These are phyloP conservation scores for Turnera subulata DNA, from an alignment of 345 rosid genomes.

Conservation along the genomic window DNA sequence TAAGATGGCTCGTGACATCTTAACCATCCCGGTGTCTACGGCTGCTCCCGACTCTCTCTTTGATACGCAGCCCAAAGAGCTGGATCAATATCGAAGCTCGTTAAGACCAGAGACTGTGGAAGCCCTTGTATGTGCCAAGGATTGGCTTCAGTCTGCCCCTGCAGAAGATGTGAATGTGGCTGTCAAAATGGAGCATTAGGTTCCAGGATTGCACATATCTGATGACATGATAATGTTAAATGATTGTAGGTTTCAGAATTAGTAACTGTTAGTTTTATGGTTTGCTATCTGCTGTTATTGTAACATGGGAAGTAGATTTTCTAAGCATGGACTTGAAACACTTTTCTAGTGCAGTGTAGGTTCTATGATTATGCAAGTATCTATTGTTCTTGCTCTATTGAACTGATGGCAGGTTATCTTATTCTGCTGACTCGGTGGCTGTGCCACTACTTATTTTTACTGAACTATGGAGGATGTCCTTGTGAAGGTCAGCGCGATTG, in stretches of 20 bases:
- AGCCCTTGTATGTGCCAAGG: conserved; percentile 88
- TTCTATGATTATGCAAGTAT: no score
- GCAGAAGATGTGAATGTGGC: conserved; percentile 35
- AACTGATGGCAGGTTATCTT: background rate
- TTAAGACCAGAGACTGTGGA: conserved; percentile 83
- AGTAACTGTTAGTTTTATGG: background rate
- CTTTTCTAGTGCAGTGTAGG: background rate
- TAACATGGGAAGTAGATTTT: background rate
- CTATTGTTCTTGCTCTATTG: no score
- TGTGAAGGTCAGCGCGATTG: no score
- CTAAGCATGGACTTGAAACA: background rate
- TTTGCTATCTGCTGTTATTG: background rate
- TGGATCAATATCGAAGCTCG: conserved; percentile 67
- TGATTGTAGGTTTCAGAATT: background rate
- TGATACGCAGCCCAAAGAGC: conserved; percentile 47
- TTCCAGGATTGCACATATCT: background rate
- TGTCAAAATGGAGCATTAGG: conserved; percentile 62
- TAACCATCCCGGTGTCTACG: conserved; percentile 58
- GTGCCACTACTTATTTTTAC: no score
- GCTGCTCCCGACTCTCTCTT: conserved; percentile 54
- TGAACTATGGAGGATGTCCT: no score
- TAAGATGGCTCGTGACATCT: conserved; percentile 80
- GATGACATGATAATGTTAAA: background rate
- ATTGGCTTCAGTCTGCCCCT: conserved; percentile 61
- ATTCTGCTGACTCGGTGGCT: conserved; percentile 6